phyloP scores from a whole-genome alignment of 2,329 filamentous ascomycete species.

The Sphaceloma murrayae region DNA sequence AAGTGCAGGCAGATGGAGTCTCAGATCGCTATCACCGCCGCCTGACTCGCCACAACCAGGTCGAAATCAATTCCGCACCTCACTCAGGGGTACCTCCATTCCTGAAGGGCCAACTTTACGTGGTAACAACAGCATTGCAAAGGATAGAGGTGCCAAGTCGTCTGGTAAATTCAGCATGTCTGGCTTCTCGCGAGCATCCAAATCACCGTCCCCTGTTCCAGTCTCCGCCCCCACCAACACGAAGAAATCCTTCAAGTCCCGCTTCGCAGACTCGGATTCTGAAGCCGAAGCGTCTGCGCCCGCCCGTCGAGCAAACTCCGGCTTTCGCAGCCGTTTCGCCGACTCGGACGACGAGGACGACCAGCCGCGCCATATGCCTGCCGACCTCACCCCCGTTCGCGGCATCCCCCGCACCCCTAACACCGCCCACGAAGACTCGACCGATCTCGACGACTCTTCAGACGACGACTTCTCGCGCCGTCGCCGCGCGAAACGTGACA shows the following conservation, averaged over 20 bases:
- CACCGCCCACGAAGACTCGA: constrained; percentile 49
- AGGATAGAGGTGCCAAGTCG: constrained; percentile 15
- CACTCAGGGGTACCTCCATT: constrained; percentile 24
- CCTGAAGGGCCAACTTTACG: constrained; percentile 22
- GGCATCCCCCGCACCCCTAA: constrained; percentile 50
- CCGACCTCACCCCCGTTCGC: constrained; percentile 44
- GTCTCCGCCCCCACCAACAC: constrained; percentile 10
- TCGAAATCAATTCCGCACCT: constrained; percentile 22
- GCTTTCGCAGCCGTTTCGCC: constrained; percentile 40
- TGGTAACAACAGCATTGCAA: constrained; percentile 19
- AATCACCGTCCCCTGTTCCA: constrained; percentile 3
- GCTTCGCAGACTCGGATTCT: constrained; percentile 64
- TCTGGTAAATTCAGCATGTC: constrained; percentile 19
- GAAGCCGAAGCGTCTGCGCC: constrained; percentile 31
- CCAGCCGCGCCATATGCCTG: constrained; percentile 30
- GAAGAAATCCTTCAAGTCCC: constrained; percentile 36
- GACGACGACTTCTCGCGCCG: constrained; percentile 26
- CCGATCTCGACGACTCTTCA: constrained; percentile 40
- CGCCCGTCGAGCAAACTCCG: constrained; percentile 21
- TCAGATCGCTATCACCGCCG: constrained; percentile 61
- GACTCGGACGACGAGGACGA: constrained; percentile 47
- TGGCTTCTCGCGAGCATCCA: constrained; percentile 17
- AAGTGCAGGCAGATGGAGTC: constrained; percentile 50
- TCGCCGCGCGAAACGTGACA: constrained; percentile 20
- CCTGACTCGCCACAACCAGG: constrained; percentile 28